phyloP scores from a whole-genome alignment of 2,329 filamentous ascomycete species.

The Verticillium zaregamsianum region DNA sequence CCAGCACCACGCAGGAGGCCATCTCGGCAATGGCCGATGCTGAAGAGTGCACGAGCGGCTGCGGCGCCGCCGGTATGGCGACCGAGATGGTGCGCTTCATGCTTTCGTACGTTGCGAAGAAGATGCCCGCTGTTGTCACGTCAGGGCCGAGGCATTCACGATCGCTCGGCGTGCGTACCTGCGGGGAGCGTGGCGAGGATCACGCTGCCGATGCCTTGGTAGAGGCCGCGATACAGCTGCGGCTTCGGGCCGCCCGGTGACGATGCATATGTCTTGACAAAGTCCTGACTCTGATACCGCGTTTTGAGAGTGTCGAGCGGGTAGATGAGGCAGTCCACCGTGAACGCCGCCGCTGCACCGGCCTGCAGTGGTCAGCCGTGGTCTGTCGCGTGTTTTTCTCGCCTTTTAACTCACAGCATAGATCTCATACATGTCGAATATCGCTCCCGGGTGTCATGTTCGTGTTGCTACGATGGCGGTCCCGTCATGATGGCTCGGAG shows the following conservation, averaged over 20 bases:
- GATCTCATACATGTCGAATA: constrained; percentile 11
- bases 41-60: constrained; percentile 65
- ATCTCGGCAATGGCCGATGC: constrained; percentile 77
- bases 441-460: not conserved
- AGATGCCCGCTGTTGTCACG: constrained; percentile 61
- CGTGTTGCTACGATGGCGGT: not conserved
- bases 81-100: constrained; percentile 60
- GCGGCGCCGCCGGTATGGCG: constrained; percentile 49
- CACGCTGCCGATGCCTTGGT: constrained; percentile 83
- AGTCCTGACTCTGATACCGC: constrained; percentile 74
- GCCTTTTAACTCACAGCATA: constrained; percentile 8
- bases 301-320: constrained; percentile 90
- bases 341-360: constrained; percentile 79
- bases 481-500: not conserved
- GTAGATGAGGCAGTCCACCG: constrained; percentile 80
- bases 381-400: too few species aligned
- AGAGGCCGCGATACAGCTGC: constrained; percentile 67
- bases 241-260: constrained; percentile 50
- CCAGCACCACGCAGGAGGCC: constrained; percentile 80
- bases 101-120: constrained; percentile 87
- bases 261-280: constrained; percentile 60
- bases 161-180: constrained; percentile 40
- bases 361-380: constrained; percentile 46
- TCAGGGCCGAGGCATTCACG: not conserved
- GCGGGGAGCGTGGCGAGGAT: constrained; percentile 86